A percentile compares a stretch with the other conserved stretches of the same genome.
Conservation (phyloP, 2,329 filamentous ascomycete species). For the Aspergillus novoparasiticus region DNA sequence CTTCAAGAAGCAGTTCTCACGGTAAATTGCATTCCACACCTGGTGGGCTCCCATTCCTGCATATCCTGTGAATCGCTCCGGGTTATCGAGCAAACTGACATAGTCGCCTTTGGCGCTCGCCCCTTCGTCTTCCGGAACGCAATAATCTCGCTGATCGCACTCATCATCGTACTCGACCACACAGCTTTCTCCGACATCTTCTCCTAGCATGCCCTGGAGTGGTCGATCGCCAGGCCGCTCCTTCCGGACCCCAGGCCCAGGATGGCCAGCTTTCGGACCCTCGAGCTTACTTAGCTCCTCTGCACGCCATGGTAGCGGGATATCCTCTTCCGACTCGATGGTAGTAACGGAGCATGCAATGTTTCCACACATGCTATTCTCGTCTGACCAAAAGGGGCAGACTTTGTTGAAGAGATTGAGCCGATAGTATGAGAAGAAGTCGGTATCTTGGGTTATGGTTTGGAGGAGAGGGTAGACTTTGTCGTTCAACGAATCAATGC, state of each 20-base stretch:
- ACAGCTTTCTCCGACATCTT: slow-evolving; percentile 89
- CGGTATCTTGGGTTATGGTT: slow-evolving; percentile 80
- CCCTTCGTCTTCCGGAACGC: slow-evolving; percentile 91
- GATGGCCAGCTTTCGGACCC: slow-evolving; percentile 88
- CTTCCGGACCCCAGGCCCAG: slow-evolving; percentile 71
- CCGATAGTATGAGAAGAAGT: slow-evolving; percentile 98
- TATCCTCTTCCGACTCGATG: slow-evolving; percentile 91
- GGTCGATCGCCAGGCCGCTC: slow-evolving; percentile 71
- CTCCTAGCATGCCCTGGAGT: slow-evolving; percentile 79
- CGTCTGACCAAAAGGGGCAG: slow-evolving; percentile 96
- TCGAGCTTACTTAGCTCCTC: slow-evolving; percentile 90
- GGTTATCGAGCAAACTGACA: slow-evolving; percentile 89
- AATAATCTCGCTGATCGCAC: slow-evolving; percentile 95
- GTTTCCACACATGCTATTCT: slow-evolving; percentile 93
- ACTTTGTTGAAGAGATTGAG: slow-evolving; percentile 91
- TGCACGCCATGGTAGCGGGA: slow-evolving; percentile 87
- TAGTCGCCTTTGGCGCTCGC: slow-evolving; percentile 88
- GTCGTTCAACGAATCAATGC: slow-evolving; percentile 81
- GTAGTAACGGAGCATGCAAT: slow-evolving; percentile 95
- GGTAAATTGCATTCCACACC: slow-evolving; percentile 96
- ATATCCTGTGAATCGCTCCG: slow-evolving; percentile 94
- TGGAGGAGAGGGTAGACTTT: slow-evolving; percentile 75
- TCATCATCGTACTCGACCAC: slow-evolving; percentile 97
- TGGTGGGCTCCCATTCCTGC: slow-evolving; percentile 79
- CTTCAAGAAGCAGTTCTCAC: slow-evolving; percentile 89